A percentile compares a stretch with the other conserved stretches of the same genome.
Evolutionary conservation across 2,329 filamentous ascomycete species (phyloP).

Genomic region (Exutisphaerella laricina): DNA sequence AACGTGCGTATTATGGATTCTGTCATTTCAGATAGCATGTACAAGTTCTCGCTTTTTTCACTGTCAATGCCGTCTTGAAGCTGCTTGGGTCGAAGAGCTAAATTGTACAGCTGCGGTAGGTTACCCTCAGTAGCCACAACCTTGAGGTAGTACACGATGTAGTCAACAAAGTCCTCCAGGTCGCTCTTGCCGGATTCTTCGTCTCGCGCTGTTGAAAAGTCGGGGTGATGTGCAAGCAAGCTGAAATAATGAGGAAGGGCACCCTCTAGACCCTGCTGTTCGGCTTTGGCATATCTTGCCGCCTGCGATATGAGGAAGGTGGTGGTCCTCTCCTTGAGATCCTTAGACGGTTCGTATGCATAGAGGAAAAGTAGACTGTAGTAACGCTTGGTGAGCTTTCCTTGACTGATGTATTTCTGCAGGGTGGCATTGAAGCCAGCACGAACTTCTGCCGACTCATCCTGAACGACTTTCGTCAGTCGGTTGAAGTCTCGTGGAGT

Average conservation of each 20-base stretch:
- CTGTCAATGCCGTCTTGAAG: slow-evolving; percentile 72
- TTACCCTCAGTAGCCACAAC: slow-evolving; percentile 82
- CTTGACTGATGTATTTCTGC: slow-evolving; percentile 80
- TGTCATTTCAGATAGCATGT: slow-evolving; percentile 81
- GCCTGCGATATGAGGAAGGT: slow-evolving; percentile 87
- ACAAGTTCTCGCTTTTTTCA: slow-evolving; percentile 65
- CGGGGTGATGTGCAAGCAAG: slow-evolving; percentile 86
- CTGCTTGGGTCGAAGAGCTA: slow-evolving; percentile 89
- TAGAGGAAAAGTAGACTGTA: slow-evolving; percentile 86
- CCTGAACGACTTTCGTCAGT: slow-evolving; percentile 75
- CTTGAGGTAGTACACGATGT: slow-evolving; percentile 83
- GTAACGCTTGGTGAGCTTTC: slow-evolving; percentile 67
- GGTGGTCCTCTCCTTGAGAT: slow-evolving; percentile 67
- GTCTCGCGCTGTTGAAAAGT: slow-evolving; percentile 63
- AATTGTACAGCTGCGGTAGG: slow-evolving; percentile 80
- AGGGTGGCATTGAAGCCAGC: slow-evolving; percentile 74
- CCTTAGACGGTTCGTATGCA: slow-evolving; percentile 77
- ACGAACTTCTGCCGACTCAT: slow-evolving; percentile 67
- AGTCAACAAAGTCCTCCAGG: slow-evolving; percentile 75
- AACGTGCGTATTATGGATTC: slow-evolving; percentile 77
- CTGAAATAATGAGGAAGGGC: slow-evolving; percentile 78
- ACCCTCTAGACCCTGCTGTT: slow-evolving; percentile 65
- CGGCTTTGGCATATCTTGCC: slow-evolving; percentile 54
- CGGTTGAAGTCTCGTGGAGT: slow-evolving; percentile 70
- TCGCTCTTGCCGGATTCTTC: slow-evolving; percentile 39